phyloP scores from a whole-genome alignment of 2,329 filamentous ascomycete genomes.

The Didymella segeticola region DNA sequence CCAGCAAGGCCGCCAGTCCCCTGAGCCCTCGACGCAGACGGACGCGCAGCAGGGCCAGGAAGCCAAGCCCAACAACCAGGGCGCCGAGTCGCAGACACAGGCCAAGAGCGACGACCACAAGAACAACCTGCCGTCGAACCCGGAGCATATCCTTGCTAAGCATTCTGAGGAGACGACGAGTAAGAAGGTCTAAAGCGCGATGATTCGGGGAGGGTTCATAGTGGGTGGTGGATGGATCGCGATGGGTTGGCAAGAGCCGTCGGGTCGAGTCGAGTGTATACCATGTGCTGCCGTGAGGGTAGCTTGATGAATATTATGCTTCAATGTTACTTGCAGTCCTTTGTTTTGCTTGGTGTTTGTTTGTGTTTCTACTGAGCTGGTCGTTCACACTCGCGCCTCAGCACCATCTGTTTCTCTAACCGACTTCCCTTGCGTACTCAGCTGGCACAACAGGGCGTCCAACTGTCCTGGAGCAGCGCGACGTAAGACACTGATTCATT shows the following conservation, averaged over 20 bases:
- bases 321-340: conserved; percentile 1
- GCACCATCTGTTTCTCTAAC: no score
- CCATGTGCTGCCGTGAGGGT: not conserved
- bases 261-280: not conserved
- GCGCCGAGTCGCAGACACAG: conserved; percentile 48
- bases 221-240: not conserved
- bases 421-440: no score
- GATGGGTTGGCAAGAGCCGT: conserved; percentile 2
- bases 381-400: no score
- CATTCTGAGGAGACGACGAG: conserved; percentile 66
- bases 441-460: no score
- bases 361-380: no score
- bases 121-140: conserved; percentile 63
- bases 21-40: conserved; percentile 71
- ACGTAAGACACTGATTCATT: no score
- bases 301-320: conserved; percentile 1
- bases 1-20: conserved; percentile 76
- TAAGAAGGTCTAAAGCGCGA: conserved; percentile 50
- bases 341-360: no score
- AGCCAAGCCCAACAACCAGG: conserved; percentile 64
- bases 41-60: conserved; percentile 68
- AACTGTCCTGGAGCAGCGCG: no score
- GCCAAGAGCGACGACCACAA: conserved; percentile 55
- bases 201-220: not conserved
- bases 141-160: conserved; percentile 68